phyloP scores from a whole-genome alignment of 805 yeast species.

The Candida alai region DNA sequence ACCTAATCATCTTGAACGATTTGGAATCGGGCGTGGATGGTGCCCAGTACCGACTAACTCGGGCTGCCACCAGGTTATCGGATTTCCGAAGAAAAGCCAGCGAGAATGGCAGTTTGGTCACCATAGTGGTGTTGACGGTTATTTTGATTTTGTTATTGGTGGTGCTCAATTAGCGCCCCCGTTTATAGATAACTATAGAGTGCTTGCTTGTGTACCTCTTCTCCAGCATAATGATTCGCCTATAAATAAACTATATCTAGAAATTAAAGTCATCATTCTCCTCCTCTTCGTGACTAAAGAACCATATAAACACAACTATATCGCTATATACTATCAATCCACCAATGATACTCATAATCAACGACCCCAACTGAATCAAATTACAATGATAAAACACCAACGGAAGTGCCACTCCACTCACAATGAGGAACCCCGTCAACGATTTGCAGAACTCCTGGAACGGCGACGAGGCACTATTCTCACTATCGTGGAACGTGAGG shows the following conservation, averaged over 20 bases:
- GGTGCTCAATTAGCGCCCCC: constrained; percentile 28
- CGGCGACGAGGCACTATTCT: constrained; percentile 32
- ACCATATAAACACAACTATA: constrained; percentile 43
- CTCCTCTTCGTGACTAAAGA: constrained; percentile 42
- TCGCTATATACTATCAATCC: constrained; percentile 44
- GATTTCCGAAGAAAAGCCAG: constrained; percentile 30
- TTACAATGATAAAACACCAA: constrained; percentile 35
- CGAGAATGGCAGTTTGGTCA: constrained; percentile 42
- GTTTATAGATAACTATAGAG: neutral
- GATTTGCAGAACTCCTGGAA: constrained; percentile 37
- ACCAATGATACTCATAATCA: constrained; percentile 42
- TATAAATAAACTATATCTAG: constrained; percentile 14
- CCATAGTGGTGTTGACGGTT: constrained; percentile 38
- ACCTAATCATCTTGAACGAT: constrained; percentile 37
- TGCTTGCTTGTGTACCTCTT: constrained; percentile 1
- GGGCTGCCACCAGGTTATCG: constrained; percentile 27
- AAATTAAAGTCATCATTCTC: constrained; percentile 44
- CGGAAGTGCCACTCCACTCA: constrained; percentile 45
- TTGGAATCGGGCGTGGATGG: constrained; percentile 39
- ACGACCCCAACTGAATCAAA: constrained; percentile 35
- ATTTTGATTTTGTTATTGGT: constrained; percentile 38
- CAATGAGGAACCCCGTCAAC: constrained; percentile 37
- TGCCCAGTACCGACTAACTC: constrained; percentile 27
- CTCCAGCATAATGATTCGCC: no score
- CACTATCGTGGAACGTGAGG: constrained; percentile 40